Evolutionary conservation across 345 rosid genomes (phyloP).

Genomic region (Dipteronia sinensis): DNA sequence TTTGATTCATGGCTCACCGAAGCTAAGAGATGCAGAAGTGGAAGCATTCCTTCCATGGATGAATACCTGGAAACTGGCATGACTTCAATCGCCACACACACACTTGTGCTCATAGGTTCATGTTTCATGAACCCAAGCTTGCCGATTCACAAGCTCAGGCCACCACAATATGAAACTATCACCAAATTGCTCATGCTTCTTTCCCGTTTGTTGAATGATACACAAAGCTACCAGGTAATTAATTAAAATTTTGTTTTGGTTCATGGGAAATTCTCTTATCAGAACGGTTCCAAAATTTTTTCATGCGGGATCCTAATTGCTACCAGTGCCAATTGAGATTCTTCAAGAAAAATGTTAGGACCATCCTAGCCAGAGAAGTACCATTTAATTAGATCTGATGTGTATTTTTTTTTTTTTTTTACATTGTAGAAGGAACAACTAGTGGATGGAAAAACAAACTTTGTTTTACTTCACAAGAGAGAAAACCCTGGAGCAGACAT

Average conservation of each 20-base stretch:
- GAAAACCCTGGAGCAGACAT: constrained; percentile 34
- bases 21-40: constrained; percentile 55
- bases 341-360: too few species aligned
- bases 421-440: constrained; percentile 47
- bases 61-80: constrained; percentile 55
- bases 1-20: constrained; percentile 64
- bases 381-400: too few species aligned
- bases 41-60: constrained; percentile 32
- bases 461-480: constrained; percentile 40
- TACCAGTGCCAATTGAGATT: too few species aligned
- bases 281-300: too few species aligned
- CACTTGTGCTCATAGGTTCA: constrained; percentile 44
- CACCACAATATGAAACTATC: constrained; percentile 34
- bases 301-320: too few species aligned
- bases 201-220: constrained; percentile 59
- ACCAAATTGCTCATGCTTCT: constrained; percentile 55
- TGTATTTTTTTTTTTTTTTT: not conserved
- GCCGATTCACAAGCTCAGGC: constrained; percentile 31
- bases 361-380: too few species aligned
- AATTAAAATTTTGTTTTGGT: not conserved
- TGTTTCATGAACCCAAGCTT: constrained; percentile 34
- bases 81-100: constrained; percentile 51
- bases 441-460: constrained; percentile 53
- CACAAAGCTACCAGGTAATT: constrained; percentile 58
- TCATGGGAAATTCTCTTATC: too few species aligned